Conservation (phyloP, 805 yeast species). For the Helenozyma rhizophorensis region DNA sequence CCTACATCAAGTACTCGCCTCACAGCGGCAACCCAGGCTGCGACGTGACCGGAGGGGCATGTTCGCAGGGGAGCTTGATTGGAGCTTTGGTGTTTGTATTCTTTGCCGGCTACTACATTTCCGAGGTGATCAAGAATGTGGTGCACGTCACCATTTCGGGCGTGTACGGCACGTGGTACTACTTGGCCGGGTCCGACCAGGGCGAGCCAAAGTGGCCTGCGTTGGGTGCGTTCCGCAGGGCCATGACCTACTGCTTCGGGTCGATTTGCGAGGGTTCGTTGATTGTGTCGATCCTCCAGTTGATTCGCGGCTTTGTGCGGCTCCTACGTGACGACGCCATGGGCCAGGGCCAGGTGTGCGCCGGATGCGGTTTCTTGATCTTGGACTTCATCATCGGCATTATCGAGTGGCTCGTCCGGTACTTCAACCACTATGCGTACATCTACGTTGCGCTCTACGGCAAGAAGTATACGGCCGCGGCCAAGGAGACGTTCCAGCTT, state of each 20-base stretch:
- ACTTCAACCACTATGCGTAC: constrained; percentile 88
- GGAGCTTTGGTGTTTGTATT: constrained; percentile 70
- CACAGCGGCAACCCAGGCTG: constrained; percentile 51
- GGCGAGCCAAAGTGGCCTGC: constrained; percentile 81
- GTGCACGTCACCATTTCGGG: constrained; percentile 82
- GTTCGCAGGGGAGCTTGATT: constrained; percentile 53
- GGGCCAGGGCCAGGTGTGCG: constrained; percentile 47
- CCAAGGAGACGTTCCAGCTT: constrained; percentile 78
- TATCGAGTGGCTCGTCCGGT: constrained; percentile 74
- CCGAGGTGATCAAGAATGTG: constrained; percentile 77
- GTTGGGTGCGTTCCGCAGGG: constrained; percentile 71
- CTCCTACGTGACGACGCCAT: constrained; percentile 50
- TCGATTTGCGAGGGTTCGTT: constrained; percentile 84
- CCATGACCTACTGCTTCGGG: constrained; percentile 83
- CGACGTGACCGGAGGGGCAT: constrained; percentile 47
- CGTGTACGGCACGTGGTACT: constrained; percentile 89
- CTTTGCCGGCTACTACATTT: constrained; percentile 77
- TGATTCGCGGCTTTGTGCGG: constrained; percentile 52
- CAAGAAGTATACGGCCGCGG: constrained; percentile 65
- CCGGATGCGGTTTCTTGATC: constrained; percentile 48
- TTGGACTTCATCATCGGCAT: constrained; percentile 58
- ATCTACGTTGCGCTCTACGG: constrained; percentile 87
- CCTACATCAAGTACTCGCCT: constrained; percentile 74
- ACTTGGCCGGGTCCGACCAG: constrained; percentile 67
- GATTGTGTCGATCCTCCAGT: constrained; percentile 67